phyloP scores from a whole-genome alignment of 208 protist genomes.

The Naegleria fowleri region DNA sequence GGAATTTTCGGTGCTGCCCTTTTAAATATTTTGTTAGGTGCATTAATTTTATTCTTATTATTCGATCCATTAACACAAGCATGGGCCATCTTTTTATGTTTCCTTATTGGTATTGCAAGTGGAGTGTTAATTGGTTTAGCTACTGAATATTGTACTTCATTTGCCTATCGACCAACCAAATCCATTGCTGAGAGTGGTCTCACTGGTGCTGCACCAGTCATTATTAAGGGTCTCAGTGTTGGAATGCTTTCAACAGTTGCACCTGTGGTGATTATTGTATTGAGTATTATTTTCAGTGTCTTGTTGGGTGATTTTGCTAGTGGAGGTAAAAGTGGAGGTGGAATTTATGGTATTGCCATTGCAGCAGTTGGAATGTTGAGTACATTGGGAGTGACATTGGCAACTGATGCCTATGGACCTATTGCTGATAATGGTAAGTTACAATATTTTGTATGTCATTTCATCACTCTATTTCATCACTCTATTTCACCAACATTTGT shows the following conservation, averaged over 20 bases:
- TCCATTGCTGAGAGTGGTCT: background rate
- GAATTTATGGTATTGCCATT: constrained; percentile 80
- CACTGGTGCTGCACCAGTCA: constrained; percentile 71
- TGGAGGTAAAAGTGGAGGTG: background rate
- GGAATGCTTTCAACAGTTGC: constrained; percentile 81
- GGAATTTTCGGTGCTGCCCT: constrained; percentile 9
- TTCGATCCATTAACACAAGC: constrained; percentile 22
- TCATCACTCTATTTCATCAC: background rate
- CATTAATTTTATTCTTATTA: background rate
- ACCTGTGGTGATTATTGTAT: constrained; percentile 75
- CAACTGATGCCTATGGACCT: constrained; percentile 89
- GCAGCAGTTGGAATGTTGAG: constrained; percentile 90
- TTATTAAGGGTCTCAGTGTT: constrained; percentile 85
- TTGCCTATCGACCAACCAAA: constrained; percentile 53
- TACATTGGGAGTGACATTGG: constrained; percentile 73
- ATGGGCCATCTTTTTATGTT: constrained; percentile 63
- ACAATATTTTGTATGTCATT: too few species aligned
- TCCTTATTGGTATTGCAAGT: constrained; percentile 64
- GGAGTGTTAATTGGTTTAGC: constrained; percentile 77
- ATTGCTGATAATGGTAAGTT: constrained; percentile 75
- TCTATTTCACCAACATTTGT: too few species aligned
- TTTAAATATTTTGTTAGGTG: background rate
- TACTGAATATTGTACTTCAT: constrained; percentile 83
- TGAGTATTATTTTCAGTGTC: constrained; percentile 55
- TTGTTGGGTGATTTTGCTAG: constrained; percentile 35